Percentiles rank a stretch among this genome's conserved stretches.
Conservation (phyloP, 2,329 filamentous ascomycete genomes). For the Trichoderma sp. region DNA sequence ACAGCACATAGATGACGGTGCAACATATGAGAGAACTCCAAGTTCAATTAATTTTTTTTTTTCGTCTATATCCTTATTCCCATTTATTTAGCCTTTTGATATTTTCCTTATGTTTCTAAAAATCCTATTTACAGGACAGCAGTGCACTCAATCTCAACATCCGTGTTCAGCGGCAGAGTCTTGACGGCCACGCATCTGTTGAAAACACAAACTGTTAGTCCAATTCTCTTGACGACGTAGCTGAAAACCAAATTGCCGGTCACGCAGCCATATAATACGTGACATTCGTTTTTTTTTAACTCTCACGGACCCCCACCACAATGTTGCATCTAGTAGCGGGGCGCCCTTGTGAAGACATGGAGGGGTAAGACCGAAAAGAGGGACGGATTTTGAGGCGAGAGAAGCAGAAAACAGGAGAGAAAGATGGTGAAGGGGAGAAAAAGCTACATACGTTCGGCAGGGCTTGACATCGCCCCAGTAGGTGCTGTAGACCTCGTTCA, state of each 20-base stretch:
- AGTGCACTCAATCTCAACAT: conserved; percentile 37
- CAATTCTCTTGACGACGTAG: background rate
- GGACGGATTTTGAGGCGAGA: background rate
- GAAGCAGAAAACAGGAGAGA: background rate
- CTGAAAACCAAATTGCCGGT: background rate
- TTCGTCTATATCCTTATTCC: background rate
- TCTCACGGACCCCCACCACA: background rate
- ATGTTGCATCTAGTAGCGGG: conserved; percentile 17
- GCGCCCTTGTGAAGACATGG: background rate
- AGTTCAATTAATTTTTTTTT: background rate
- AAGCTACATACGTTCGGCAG: conserved; percentile 38
- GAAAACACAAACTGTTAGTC: background rate
- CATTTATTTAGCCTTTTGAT: background rate
- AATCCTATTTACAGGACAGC: conserved; percentile 27
- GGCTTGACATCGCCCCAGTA: conserved; percentile 58
- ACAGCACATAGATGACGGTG: background rate
- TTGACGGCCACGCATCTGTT: conserved; percentile 37
- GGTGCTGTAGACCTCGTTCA: conserved; percentile 70
- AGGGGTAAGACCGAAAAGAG: conserved; percentile 1
- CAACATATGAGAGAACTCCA: background rate
- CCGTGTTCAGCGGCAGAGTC: conserved; percentile 33
- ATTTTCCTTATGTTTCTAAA: background rate
- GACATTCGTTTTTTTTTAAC: background rate
- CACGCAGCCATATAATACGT: background rate
- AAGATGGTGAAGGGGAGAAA: background rate